A percentile compares a stretch with the other conserved stretches of the same genome.
Evolutionary conservation across 768 basidiomycete genomes (phyloP).

Genomic region (Xerocomellus intermedius): DNA sequence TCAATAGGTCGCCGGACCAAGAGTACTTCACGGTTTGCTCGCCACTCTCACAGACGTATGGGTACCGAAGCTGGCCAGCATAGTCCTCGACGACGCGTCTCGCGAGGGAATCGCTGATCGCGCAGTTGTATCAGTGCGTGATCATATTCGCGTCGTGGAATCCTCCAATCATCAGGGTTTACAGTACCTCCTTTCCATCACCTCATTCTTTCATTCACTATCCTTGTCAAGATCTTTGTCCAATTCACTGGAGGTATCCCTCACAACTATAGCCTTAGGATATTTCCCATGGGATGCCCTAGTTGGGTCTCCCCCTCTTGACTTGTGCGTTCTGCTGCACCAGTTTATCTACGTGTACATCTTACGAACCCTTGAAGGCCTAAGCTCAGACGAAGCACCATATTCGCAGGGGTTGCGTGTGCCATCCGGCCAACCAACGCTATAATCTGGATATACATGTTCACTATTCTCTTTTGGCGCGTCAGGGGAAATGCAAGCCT

Average conservation of each 20-base stretch:
- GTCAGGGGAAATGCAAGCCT: slow-evolving; percentile 38
- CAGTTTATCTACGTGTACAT: slow-evolving; percentile 13
- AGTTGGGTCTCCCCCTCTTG: slow-evolving; percentile 29
- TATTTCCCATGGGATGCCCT: slow-evolving; percentile 71
- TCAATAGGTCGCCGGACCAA: slow-evolving; percentile 68
- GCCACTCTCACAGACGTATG: slow-evolving; percentile 82
- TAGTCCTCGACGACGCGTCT: slow-evolving; percentile 58
- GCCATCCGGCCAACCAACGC: slow-evolving; percentile 86
- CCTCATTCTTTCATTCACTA: slow-evolving; percentile 85
- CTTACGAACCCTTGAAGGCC: slow-evolving; percentile 34
- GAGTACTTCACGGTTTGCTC: slow-evolving; percentile 68
- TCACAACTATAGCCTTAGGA: slow-evolving; percentile 74
- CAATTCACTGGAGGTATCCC: slow-evolving; percentile 88
- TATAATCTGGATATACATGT: slow-evolving; percentile 80
- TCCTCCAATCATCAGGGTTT: background rate
- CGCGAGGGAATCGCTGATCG: slow-evolving; percentile 8
- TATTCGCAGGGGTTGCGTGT: slow-evolving; percentile 75
- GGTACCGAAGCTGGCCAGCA: slow-evolving; percentile 58
- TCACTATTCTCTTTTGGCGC: slow-evolving; percentile 55
- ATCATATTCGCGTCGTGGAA: background rate
- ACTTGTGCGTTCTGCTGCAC: slow-evolving; percentile 13
- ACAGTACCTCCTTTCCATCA: slow-evolving; percentile 77
- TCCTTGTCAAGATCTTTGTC: slow-evolving; percentile 85
- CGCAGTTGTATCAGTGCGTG: slow-evolving; percentile 61
- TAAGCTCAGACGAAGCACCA: slow-evolving; percentile 36